phyloP scores from a whole-genome alignment of 768 basidiomycete species.

The Leccinum aurantiacum region DNA sequence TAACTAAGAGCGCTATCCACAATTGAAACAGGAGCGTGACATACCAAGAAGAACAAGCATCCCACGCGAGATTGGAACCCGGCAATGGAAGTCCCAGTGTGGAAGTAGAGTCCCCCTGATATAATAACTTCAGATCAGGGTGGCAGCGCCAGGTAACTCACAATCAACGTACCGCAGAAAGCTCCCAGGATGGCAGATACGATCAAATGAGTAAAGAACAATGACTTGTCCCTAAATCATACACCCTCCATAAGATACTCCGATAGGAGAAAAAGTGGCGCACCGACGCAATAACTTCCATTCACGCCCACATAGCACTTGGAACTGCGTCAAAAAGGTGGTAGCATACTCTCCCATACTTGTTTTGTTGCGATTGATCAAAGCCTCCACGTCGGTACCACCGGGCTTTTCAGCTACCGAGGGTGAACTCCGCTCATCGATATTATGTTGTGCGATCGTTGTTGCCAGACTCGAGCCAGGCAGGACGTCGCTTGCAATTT shows the following conservation, averaged over 20 bases:
- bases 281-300: conserved; percentile 78
- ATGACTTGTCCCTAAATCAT: conserved; percentile 66
- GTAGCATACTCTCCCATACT: conserved; percentile 50
- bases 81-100: conserved; percentile 78
- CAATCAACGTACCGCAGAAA: conserved; percentile 64
- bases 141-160: not conserved
- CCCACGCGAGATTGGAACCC: conserved; percentile 96
- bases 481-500: conserved; percentile 74
- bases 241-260: not conserved
- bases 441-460: conserved; percentile 6
- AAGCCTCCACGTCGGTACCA: conserved; percentile 21
- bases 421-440: not conserved
- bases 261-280: conserved; percentile 9
- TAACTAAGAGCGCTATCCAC: conserved; percentile 8
- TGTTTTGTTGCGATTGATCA: conserved; percentile 16
- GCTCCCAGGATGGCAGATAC: conserved; percentile 76
- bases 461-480: conserved; percentile 42
- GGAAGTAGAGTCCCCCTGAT: conserved; percentile 80
- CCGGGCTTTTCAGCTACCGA: conserved; percentile 15
- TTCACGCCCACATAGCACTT: conserved; percentile 80
- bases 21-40: conserved; percentile 4
- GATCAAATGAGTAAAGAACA: conserved; percentile 77
- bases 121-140: not conserved
- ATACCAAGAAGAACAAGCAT: conserved; percentile 88
- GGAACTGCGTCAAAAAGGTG: conserved; percentile 86